Evolutionary conservation across 2,329 filamentous ascomycete genomes (phyloP).

Genomic region (Penicillium olsonii): DNA sequence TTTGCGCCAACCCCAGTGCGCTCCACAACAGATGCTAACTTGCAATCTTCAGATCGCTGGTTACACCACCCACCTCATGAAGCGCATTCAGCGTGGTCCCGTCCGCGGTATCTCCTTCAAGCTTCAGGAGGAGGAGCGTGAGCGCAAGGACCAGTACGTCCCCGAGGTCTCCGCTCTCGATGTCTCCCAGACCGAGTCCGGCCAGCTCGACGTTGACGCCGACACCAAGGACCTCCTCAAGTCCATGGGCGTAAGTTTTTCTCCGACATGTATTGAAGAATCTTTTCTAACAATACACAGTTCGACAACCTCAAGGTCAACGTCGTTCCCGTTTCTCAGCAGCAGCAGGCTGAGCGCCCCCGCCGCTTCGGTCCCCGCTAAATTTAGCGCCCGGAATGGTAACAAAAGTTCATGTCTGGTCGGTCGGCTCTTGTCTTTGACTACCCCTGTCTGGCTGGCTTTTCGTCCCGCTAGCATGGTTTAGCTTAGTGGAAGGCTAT

Average conservation of each 20-base stretch:
- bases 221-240: constrained; percentile 99
- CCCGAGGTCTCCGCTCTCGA: constrained; percentile 98
- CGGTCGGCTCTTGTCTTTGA: constrained; percentile 32
- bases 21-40: constrained; percentile 1
- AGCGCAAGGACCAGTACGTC: constrained; percentile 99
- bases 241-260: constrained; percentile 86
- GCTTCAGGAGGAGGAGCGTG: constrained; percentile 99
- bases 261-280: not conserved
- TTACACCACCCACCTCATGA: constrained; percentile 99
- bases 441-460: constrained; percentile 30
- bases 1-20: not conserved
- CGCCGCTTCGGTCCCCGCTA: constrained; percentile 65
- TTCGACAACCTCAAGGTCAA: constrained; percentile 98
- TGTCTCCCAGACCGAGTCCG: constrained; percentile 91
- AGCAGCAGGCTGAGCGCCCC: constrained; percentile 79
- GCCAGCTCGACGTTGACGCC: constrained; percentile 89
- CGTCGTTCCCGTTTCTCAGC: constrained; percentile 85
- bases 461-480: constrained; percentile 26
- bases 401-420: constrained; percentile 30
- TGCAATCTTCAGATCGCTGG: constrained; percentile 73
- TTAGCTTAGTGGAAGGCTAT: constrained; percentile 33
- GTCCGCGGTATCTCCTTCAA: constrained; percentile 99
- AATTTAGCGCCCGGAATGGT: constrained; percentile 18
- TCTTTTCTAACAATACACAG: constrained; percentile 49
- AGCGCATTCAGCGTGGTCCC: constrained; percentile 98